Evolutionary conservation across 306 rosid genomes (phyloP), one percentile per base, ranked within the genome.

Genomic region (Rubus parviflorus): DNA sequence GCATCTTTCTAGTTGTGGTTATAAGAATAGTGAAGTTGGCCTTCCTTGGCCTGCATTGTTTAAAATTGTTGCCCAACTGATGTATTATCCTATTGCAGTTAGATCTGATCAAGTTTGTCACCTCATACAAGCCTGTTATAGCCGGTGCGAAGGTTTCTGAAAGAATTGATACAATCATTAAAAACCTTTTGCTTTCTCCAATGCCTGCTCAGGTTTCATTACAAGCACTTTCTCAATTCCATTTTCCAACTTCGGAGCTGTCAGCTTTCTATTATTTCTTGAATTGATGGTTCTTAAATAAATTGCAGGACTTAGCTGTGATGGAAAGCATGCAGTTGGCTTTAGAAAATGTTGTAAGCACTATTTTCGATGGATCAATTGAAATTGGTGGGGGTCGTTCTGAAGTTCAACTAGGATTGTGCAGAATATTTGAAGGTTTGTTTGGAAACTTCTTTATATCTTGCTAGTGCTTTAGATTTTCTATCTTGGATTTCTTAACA

Each of bases 251-350:
- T 67, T 77, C 54, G 58, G 66, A 63, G 66, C 56, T 86, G 74
- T 48, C 75, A 64, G 66, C 83, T 72, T 62, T 76, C 54, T 73
- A 35, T 23, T 72, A 68, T 84, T 66, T 58, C 70, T 62, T 72
- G 49, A 74, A 49, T 9, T 79, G 46, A 25, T 67, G 56, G 54
- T 71, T 69, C 42, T 73, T 61, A 8, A 30, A 62, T 78, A 30
- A 80, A 71, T 70, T 87, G 30, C 83, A 95, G 99, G 96, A 92
- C 81, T 67, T 90, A 62, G 88, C 94, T 67, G 87, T 95, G 77
- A 81, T 91, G 88, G 99, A 95, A 80, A 91, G 91, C 91, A 92
- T 87, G 97, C 99, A 95, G 76, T 81, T 81, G 86, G 90, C 93
- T 80, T 79, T 95, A 75, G 97, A 92, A 79, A 92, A 80, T 87